Conservation (phyloP, 495 filamentous ascomycete species). For the Podospora pseudocomata region DNA sequence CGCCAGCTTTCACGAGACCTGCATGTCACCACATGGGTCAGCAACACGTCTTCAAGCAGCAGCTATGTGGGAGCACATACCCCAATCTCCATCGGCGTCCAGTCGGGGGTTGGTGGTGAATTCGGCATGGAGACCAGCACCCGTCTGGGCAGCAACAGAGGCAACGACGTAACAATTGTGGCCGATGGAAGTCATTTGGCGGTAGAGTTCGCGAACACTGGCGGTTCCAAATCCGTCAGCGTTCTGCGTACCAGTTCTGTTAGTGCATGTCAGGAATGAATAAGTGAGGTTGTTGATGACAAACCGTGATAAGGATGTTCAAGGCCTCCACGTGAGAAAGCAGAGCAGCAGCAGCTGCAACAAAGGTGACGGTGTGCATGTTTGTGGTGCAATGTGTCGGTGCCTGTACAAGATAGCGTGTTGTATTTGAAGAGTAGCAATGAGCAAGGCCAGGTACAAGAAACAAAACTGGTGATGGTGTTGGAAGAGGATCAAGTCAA, state of each 20-base stretch:
- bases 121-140: slow-evolving; percentile 24
- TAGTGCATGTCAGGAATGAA: not conserved
- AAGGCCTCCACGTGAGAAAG: slow-evolving; percentile 6
- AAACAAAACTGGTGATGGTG: not conserved
- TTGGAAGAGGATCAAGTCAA: not conserved
- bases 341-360: slow-evolving; percentile 12
- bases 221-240: slow-evolving; percentile 45
- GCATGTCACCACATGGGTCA: slow-evolving; percentile 14
- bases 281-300: not conserved
- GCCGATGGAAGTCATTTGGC: slow-evolving; percentile 33
- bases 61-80: not conserved
- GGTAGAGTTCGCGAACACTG: slow-evolving; percentile 44
- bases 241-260: slow-evolving; percentile 22
- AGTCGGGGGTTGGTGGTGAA: slow-evolving; percentile 33
- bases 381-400: not conserved
- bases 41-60: not conserved
- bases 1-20: slow-evolving; percentile 33
- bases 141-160: slow-evolving; percentile 25
- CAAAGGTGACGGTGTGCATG: not conserved
- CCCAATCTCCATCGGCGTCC: slow-evolving; percentile 22
- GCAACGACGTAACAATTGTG: slow-evolving; percentile 41
- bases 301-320: slow-evolving; percentile 27
- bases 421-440: not conserved
- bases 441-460: not conserved
- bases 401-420: not conserved